phyloP scores from a whole-genome alignment of 2,329 filamentous ascomycete species.

The Peltaster fructicola region DNA sequence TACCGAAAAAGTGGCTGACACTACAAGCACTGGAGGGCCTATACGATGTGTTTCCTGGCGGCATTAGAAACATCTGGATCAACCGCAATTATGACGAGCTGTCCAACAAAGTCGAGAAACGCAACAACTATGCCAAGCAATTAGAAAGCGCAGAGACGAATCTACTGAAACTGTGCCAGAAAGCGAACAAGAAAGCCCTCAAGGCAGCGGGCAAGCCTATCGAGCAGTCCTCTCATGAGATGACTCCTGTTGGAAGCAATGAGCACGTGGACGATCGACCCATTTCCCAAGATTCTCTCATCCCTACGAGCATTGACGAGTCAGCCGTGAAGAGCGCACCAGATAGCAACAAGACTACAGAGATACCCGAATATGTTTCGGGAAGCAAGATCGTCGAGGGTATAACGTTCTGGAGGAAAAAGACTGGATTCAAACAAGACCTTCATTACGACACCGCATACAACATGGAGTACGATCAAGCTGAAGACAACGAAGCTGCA shows the following conservation, averaged over 20 bases:
- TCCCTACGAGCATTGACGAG: too few relatives aligned
- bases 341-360: too few relatives aligned
- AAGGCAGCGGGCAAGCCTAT: constrained; percentile 30
- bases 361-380: constrained; percentile 4
- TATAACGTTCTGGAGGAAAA: constrained; percentile 16
- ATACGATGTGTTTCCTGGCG: constrained; percentile 92
- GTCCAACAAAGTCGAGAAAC: constrained; percentile 62
- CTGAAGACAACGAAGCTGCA: constrained; percentile 44
- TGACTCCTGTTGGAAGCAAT: too few relatives aligned
- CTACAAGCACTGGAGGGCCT: constrained; percentile 64
- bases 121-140: constrained; percentile 50
- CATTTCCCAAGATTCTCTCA: too few relatives aligned
- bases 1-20: constrained; percentile 79
- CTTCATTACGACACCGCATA: constrained; percentile 3
- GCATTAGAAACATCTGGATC: constrained; percentile 90
- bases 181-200: constrained; percentile 47
- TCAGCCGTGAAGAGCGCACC: too few relatives aligned
- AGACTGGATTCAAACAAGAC: constrained; percentile 13
- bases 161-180: constrained; percentile 63
- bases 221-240: too few relatives aligned
- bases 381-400: constrained; percentile 15
- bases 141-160: constrained; percentile 75
- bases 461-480: constrained; percentile 43
- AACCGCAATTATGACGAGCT: constrained; percentile 77
- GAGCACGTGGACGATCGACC: too few relatives aligned